Percentiles rank a stretch among this genome's conserved stretches.
phyloP scores from a whole-genome alignment of 179 eudicot species.

The Camellia oleifera region DNA sequence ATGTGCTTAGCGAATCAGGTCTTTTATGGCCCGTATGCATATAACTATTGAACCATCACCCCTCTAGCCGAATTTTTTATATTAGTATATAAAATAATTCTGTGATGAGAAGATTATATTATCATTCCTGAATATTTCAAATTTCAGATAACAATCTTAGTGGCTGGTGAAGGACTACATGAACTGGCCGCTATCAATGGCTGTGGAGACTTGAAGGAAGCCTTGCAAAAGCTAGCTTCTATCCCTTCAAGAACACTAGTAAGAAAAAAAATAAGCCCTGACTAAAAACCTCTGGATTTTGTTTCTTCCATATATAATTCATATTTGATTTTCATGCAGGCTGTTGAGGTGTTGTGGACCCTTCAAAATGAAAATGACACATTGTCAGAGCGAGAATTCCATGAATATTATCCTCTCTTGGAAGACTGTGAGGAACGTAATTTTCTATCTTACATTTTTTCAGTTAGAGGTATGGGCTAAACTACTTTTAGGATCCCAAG shows the following conservation, averaged over 20 bases:
- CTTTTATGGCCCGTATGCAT: too few relatives aligned
- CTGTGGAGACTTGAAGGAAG: slow-evolving; percentile 72
- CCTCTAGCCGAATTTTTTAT: too few relatives aligned
- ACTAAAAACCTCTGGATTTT: neutral
- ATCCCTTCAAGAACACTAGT: slow-evolving; percentile 75
- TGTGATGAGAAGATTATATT: too few relatives aligned
- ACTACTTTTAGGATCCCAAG: too few relatives aligned
- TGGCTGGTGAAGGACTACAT: slow-evolving; percentile 82
- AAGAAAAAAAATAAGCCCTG: slow-evolving; percentile 13
- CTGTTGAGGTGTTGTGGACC: slow-evolving; percentile 91
- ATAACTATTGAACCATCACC: too few relatives aligned
- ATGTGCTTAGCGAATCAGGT: too few relatives aligned
- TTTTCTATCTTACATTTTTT: neutral
- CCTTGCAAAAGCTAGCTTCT: slow-evolving; percentile 74
- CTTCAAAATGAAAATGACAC: slow-evolving; percentile 80
- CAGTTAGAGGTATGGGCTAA: neutral
- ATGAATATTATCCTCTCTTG: slow-evolving; percentile 71
- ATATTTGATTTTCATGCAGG: slow-evolving; percentile 38
- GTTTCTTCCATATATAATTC: slow-evolving; percentile 10
- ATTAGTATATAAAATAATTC: too few relatives aligned
- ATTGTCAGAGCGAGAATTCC: slow-evolving; percentile 64
- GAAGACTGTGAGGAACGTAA: slow-evolving; percentile 44
- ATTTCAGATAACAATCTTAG: slow-evolving; percentile 74
- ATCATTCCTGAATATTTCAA: neutral
- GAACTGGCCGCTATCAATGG: slow-evolving; percentile 71